phyloP scores from a whole-genome alignment of 371 early-diverging fungal genomes.

The Mortierella sp. region DNA sequence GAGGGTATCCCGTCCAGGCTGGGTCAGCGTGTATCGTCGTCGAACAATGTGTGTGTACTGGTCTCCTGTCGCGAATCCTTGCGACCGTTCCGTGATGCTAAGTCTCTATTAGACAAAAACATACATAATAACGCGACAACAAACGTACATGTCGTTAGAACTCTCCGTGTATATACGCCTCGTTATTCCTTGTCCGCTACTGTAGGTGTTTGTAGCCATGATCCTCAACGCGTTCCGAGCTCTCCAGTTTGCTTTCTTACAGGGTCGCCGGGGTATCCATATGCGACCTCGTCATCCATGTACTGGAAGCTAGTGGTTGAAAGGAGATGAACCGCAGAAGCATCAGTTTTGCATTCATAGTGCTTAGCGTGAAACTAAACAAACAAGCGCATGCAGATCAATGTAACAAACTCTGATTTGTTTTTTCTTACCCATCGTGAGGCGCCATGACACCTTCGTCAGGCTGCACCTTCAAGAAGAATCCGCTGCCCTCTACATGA shows the following conservation, averaged over 20 bases:
- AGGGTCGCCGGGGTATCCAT: conserved; percentile 29
- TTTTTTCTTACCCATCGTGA: conserved; percentile 48
- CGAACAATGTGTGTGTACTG: conserved; percentile 52
- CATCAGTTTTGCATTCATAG: background rate
- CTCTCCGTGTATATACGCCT: background rate
- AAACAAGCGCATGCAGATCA: background rate
- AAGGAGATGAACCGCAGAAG: background rate
- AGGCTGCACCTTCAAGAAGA: conserved; percentile 38
- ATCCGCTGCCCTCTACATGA: conserved; percentile 40
- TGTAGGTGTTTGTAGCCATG: background rate
- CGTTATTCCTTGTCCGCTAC: background rate
- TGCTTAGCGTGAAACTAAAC: background rate
- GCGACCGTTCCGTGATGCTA: conserved; percentile 45
- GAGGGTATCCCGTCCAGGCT: conserved; percentile 44
- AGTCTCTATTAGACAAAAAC: conserved; percentile 27
- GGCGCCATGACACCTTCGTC: conserved; percentile 44
- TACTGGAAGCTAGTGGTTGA: conserved; percentile 35
- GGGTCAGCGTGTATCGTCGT: conserved; percentile 41
- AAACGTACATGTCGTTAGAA: background rate
- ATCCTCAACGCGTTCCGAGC: background rate
- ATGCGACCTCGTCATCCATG: conserved; percentile 51
- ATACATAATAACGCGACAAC: background rate
- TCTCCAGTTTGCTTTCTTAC: conserved; percentile 15
- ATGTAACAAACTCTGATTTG: background rate
- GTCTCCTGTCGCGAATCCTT: conserved; percentile 49